Percentiles rank a stretch among this genome's conserved stretches.
Conservation (phyloP, 768 basidiomycete species). For the Termitomyces sp. region DNA sequence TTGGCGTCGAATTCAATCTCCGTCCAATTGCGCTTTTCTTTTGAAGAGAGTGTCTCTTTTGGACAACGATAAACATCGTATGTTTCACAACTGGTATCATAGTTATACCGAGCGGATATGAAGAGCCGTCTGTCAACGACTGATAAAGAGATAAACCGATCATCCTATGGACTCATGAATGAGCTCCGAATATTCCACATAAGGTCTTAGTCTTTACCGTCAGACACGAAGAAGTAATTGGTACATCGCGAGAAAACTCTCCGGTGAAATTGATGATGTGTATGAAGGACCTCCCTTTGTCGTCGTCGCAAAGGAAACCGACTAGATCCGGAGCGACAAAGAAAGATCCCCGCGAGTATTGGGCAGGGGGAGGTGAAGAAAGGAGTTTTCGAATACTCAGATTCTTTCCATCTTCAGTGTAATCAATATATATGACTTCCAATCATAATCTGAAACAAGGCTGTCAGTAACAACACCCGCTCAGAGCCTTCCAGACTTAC, state of each 20-base stretch:
- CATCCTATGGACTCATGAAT: background rate
- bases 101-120: background rate
- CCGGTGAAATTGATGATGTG: constrained; percentile 2
- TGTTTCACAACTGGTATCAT: background rate
- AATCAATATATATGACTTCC: background rate
- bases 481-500: background rate
- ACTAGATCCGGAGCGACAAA: constrained; percentile 6
- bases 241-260: background rate
- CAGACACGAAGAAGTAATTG: background rate
- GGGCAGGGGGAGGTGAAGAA: background rate
- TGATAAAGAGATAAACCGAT: background rate
- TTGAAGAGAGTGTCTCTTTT: background rate
- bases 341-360: background rate
- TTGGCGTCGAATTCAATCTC: background rate
- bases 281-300: background rate
- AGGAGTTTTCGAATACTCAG: background rate
- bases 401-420: background rate
- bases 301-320: background rate
- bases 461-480: background rate
- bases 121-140: background rate
- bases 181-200: background rate
- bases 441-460: background rate
- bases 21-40: background rate
- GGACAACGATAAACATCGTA: constrained; percentile 1
- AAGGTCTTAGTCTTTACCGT: background rate